Percentiles rank a stretch among this genome's conserved stretches.
Evolutionary conservation across 208 protist species (phyloP).

Genomic region (Acanthamoeba triangularis): DNA sequence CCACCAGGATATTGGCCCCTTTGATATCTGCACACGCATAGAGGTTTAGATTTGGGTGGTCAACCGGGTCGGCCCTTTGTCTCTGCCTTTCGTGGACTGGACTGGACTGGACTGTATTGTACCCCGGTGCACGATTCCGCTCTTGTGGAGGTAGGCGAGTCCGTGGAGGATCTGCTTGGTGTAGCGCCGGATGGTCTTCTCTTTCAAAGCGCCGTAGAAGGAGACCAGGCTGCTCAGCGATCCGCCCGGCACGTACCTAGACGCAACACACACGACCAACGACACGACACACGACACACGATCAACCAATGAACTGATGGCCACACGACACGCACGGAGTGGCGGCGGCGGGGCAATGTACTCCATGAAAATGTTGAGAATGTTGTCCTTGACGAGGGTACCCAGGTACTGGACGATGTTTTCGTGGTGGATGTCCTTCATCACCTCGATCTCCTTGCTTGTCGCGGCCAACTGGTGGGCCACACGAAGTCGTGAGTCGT

Average conservation of each 20-base stretch:
- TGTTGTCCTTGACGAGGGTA: constrained; percentile 71
- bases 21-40: constrained; percentile 90
- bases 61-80: too few relatives aligned
- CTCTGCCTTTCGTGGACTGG: too few relatives aligned
- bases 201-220: constrained; percentile 43
- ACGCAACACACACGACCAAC: not conserved
- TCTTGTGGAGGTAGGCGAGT: constrained; percentile 73
- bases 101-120: not conserved
- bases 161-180: constrained; percentile 71
- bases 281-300: not conserved
- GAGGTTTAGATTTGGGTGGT: not conserved
- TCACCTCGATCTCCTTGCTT: constrained; percentile 85
- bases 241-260: constrained; percentile 64
- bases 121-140: constrained; percentile 79
- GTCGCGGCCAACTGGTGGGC: constrained; percentile 69
- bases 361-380: constrained; percentile 87
- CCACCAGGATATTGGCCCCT: constrained; percentile 91
- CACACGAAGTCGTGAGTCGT: not conserved
- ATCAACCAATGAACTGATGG: not conserved
- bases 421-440: constrained; percentile 84
- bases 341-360: constrained; percentile 37
- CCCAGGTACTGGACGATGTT: constrained; percentile 89
- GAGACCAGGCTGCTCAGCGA: constrained; percentile 63
- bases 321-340: not conserved
- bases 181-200: constrained; percentile 36